Base-by-base conservation (phyloP, 306 rosid genomes). In the Medicago arabica region DNA sequence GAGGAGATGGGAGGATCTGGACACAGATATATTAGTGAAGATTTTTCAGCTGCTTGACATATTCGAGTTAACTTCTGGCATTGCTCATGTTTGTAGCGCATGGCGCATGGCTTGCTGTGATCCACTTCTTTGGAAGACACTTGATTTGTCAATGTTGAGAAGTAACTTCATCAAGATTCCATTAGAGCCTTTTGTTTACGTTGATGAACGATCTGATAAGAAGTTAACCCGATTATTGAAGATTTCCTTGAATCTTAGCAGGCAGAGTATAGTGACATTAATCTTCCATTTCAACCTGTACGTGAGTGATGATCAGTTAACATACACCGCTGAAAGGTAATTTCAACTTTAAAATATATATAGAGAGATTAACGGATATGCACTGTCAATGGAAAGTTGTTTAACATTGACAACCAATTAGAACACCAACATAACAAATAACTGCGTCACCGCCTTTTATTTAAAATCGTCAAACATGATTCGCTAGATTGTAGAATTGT, bases 301-400 rank as follows among this genome's bases (percentile, higher is more conserved):
- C 12, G 75, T 89, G 21, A 89, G 90, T 13, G 95, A 92, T 75
- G 91, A 86, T 28, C 95, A 82, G 85, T 79, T 92, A 81, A 92
- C 93, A 9, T 89, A 85, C 57, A 85, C 90, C n/a, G 97, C 97
- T 9, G 96, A 92, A 86, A 88, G 95, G 97, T 92, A 92, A 83
- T 75, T 81, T 60, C 73, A 46, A 38, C 57, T 55, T 65, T 72
- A 16, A 1, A 17, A 61, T 3, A 0, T 34, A 31, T 28, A 1
- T 31, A 31, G 36, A 34, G 38, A 34, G 38, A 34, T 34, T 34
- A 34, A 34, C 0, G 38, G 38, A 34, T 34, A 34, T 34, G 38
- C 38, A 34, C 7, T 5, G 38, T 34, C 38, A 6, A 7, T 34
- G 38, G 38, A 34, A 34, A 5, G 38, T 34, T 34, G 7, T 34